phyloP scores from a whole-genome alignment of 306 rosid species.

The Prunus mongolica region DNA sequence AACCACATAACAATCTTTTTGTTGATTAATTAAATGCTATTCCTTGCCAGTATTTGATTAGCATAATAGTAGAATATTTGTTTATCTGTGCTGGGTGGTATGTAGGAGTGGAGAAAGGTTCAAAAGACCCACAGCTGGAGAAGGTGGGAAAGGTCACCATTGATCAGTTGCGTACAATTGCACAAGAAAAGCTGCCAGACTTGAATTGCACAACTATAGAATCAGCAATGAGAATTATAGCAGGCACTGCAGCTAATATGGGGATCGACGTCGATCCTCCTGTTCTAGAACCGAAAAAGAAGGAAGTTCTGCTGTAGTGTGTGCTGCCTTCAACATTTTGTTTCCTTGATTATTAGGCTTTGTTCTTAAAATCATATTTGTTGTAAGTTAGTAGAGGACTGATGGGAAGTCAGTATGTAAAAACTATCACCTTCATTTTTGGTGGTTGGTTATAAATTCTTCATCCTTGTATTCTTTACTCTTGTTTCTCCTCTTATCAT shows the following conservation, averaged over 20 bases:
- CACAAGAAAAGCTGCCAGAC: slow-evolving; percentile 91
- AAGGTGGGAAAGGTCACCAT: slow-evolving; percentile 87
- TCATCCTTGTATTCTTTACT: background rate
- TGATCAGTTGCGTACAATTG: slow-evolving; percentile 78
- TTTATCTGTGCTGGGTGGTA: slow-evolving; percentile 11
- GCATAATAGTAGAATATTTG: background rate
- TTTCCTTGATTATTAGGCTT: slow-evolving; percentile 10
- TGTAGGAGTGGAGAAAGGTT: slow-evolving; percentile 92
- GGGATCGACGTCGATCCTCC: slow-evolving; percentile 98
- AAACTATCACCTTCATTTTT: background rate
- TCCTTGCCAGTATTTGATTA: background rate
- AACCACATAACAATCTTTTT: background rate
- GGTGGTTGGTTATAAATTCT: background rate
- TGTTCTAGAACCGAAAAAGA: slow-evolving; percentile 68
- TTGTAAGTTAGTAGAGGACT: slow-evolving; percentile 17
- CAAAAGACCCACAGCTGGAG: slow-evolving; percentile 70
- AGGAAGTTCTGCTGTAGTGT: slow-evolving; percentile 40
- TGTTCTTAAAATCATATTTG: background rate
- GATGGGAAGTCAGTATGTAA: background rate
- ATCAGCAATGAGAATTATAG: slow-evolving; percentile 96
- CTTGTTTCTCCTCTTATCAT: background rate
- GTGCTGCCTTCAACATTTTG: background rate
- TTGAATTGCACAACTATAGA: slow-evolving; percentile 80
- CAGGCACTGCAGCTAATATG: slow-evolving; percentile 99
- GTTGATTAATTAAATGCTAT: background rate